Base-by-base conservation (phyloP, 495 filamentous ascomycete genomes). In the Pyrenula massariospora region DNA sequence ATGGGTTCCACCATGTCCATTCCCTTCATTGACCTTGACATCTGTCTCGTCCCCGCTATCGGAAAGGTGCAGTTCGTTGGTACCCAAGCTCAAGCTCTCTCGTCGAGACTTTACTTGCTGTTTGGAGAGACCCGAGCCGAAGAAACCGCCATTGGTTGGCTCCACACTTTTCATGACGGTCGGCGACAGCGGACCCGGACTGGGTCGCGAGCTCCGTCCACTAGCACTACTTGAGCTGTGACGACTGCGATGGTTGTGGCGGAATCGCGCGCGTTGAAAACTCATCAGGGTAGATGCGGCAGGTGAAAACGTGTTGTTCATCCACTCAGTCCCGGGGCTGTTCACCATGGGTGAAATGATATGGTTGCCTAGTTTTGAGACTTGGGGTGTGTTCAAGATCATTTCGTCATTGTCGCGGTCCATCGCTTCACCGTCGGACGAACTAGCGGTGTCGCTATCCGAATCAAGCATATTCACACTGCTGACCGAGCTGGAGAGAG, bases 61-160 rank as follows among this genome's bases (percentile, higher is more conserved):
- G 56, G 90, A 88, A 50, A 95, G 81, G 62, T 91, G 87, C 42
- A 95, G 68, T 60, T 95, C 89, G 57, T 88, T 85, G 12, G 91
- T 91, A 12, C 88, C 89, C 70, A 91, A 77, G 60, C 87, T 92
- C 51, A 96, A 77, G 63, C 88, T 93, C 70, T 95, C 88, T 50
- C 91, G 74, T 47, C 91, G 77, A 1, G 83, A 73, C 42, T 83
- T 77, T 1, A 79, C 63, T 47, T 73, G 73, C 53, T 70, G 67
- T 52, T 72, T 74, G 10, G 70, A 66, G 25, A 68, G 58, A 53
- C 69, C 68, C 50, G 60, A 66, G 12, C 62, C 69, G 54, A 77
- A 77, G 60, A 77, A 79, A 23, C 58, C 66, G 19, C 63, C 75
- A 48, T 62, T 68, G n/a, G 71, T 66, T 57, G 70, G 70, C 62